A percentile compares a stretch with the other conserved stretches of the same genome.
Conservation (phyloP, 768 basidiomycete genomes). For the Russula sp. region DNA sequence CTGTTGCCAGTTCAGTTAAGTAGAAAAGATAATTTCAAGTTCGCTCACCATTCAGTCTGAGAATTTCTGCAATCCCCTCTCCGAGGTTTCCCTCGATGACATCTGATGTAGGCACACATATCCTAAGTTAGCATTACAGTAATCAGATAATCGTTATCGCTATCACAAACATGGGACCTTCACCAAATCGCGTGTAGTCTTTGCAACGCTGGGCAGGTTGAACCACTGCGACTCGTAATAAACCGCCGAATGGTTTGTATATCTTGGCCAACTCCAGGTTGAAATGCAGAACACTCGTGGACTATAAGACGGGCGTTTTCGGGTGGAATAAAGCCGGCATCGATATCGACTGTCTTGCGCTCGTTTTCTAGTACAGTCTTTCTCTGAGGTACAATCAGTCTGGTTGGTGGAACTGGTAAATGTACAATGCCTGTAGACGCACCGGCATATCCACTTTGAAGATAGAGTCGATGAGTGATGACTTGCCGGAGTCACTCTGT, state of each 20-base stretch:
- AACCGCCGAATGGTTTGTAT: background rate
- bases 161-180: background rate
- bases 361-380: background rate
- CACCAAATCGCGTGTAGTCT: constrained; percentile 9
- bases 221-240: background rate
- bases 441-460: background rate
- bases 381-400: background rate
- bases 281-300: background rate
- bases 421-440: background rate
- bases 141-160: background rate
- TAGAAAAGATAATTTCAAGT: background rate
- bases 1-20: background rate
- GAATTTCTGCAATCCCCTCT: background rate
- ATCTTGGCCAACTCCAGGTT: background rate
- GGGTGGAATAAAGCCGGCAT: background rate
- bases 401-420: too few relatives aligned
- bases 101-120: constrained; percentile 2
- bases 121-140: background rate
- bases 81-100: background rate
- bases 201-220: background rate
- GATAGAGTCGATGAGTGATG: background rate
- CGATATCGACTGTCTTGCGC: background rate
- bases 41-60: background rate
- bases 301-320: background rate
- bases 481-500: constrained; percentile 2